These are phyloP conservation scores for Baudoinia panamericana DNA, from an alignment of 495 filamentous ascomycete genomes.

Conservation along the genomic window DNA sequence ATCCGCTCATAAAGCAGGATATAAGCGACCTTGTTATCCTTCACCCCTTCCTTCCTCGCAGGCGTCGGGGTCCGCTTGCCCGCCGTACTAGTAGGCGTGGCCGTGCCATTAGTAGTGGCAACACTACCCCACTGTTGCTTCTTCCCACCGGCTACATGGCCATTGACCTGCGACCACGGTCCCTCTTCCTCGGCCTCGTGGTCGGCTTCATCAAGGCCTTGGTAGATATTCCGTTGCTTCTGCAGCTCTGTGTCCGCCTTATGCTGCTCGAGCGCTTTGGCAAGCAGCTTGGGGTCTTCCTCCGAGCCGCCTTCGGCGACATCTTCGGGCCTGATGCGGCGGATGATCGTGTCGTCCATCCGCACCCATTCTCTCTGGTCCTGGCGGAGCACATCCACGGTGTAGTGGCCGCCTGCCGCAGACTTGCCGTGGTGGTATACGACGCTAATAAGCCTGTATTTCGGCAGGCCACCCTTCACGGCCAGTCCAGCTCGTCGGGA, in stretches of 20 bases:
- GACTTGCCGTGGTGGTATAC: conserved; percentile 97
- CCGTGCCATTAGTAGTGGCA: conserved; percentile 46
- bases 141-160: conserved; percentile 31
- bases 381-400: conserved; percentile 86
- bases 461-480: conserved; percentile 52
- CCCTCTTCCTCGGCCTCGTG: conserved; percentile 45
- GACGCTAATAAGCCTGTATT: conserved; percentile 76
- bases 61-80: conserved; percentile 49
- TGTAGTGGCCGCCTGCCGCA: conserved; percentile 90
- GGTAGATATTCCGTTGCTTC: conserved; percentile 41
- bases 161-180: conserved; percentile 77
- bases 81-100: conserved; percentile 36
- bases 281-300: conserved; percentile 58
- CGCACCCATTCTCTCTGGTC: conserved; percentile 91
- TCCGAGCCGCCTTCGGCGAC: conserved; percentile 78
- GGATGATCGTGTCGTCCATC: conserved; percentile 84
- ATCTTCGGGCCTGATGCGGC: conserved; percentile 73
- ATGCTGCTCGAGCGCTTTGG: conserved; percentile 49
- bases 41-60: conserved; percentile 52
- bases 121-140: conserved; percentile 42
- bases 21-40: conserved; percentile 94
- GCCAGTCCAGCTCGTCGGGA: conserved; percentile 52
- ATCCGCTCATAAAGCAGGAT: conserved; percentile 87
- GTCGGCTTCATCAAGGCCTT: conserved; percentile 38
- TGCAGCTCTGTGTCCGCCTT: conserved; percentile 41